These are phyloP conservation scores for Spergularia bocconei DNA, from an alignment of 148 eudicot species.

Conservation along the genomic window DNA sequence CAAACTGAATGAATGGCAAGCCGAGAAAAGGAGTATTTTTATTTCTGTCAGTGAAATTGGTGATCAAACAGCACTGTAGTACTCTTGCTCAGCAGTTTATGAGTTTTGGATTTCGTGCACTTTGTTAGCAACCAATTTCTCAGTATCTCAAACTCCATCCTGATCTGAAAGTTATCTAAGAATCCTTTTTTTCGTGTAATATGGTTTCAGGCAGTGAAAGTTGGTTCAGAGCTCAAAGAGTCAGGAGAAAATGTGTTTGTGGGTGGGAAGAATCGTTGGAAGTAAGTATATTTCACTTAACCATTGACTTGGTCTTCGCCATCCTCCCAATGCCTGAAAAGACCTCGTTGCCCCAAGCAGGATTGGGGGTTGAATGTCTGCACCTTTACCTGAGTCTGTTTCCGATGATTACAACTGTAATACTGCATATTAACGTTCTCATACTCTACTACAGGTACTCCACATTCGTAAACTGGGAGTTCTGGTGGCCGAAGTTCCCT, in stretches of 20 bases:
- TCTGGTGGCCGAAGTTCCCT: slow-evolving; percentile 98
- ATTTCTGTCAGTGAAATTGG: too few relatives aligned
- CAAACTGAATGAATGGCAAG: too few relatives aligned
- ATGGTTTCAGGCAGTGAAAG: slow-evolving; percentile 72
- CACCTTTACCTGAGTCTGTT: not conserved
- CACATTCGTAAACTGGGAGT: slow-evolving; percentile 93
- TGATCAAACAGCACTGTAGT: too few relatives aligned
- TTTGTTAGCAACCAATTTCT: not conserved
- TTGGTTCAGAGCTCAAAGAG: slow-evolving; percentile 79
- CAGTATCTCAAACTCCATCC: not conserved
- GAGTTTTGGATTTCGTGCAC: not conserved
- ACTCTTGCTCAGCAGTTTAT: too few relatives aligned
- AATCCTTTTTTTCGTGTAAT: not conserved
- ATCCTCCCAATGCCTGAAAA: too few relatives aligned
- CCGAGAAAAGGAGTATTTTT: too few relatives aligned
- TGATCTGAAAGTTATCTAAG: not conserved
- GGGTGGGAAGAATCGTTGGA: slow-evolving; percentile 98
- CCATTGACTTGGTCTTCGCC: not conserved
- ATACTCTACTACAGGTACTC: slow-evolving; percentile 58
- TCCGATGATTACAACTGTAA: not conserved
- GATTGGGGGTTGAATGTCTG: too few relatives aligned
- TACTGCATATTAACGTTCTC: not conserved
- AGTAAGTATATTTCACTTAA: slow-evolving; percentile 49
- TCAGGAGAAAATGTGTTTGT: slow-evolving; percentile 90
- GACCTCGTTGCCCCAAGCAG: too few relatives aligned